Evolutionary conservation across 2,329 filamentous ascomycete genomes (phyloP).

Genomic region (Cordyceps militaris): DNA sequence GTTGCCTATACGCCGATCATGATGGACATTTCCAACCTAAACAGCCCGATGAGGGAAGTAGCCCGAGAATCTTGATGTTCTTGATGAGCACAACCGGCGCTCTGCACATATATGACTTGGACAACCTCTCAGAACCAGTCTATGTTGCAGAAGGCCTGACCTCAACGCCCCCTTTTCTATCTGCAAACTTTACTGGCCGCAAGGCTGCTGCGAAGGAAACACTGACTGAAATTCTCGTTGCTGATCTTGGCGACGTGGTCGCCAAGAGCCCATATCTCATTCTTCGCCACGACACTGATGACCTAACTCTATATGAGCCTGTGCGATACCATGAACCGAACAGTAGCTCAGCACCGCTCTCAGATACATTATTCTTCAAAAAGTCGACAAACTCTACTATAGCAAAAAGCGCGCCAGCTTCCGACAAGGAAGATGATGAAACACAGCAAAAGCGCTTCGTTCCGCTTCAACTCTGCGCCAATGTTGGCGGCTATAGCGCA

Average conservation of each 20-base stretch:
- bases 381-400: constrained; percentile 65
- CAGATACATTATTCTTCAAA: constrained; percentile 61
- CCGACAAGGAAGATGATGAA: constrained; percentile 43
- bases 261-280: constrained; percentile 72
- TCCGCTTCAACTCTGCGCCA: constrained; percentile 50
- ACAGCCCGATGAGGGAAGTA: constrained; percentile 34
- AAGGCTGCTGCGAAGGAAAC: constrained; percentile 65
- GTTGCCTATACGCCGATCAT: constrained; percentile 72
- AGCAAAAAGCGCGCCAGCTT: constrained; percentile 48
- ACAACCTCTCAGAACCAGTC: constrained; percentile 62
- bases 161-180: constrained; percentile 70
- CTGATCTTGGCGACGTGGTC: constrained; percentile 73
- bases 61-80: constrained; percentile 60
- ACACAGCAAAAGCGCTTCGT: constrained; percentile 37
- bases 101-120: constrained; percentile 70
- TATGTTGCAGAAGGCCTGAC: constrained; percentile 71
- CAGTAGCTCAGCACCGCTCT: constrained; percentile 27
- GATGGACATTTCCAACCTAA: constrained; percentile 45
- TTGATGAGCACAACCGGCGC: constrained; percentile 68
- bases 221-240: constrained; percentile 72
- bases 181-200: constrained; percentile 60
- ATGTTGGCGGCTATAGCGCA: constrained; percentile 70
- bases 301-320: constrained; percentile 82
- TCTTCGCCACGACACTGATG: constrained; percentile 69
- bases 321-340: constrained; percentile 45